Percentiles rank a stretch among this genome's conserved stretches.
Evolutionary conservation across 169 alveolate species (phyloP).

Genomic region (Cryptosporidium andersoni): DNA sequence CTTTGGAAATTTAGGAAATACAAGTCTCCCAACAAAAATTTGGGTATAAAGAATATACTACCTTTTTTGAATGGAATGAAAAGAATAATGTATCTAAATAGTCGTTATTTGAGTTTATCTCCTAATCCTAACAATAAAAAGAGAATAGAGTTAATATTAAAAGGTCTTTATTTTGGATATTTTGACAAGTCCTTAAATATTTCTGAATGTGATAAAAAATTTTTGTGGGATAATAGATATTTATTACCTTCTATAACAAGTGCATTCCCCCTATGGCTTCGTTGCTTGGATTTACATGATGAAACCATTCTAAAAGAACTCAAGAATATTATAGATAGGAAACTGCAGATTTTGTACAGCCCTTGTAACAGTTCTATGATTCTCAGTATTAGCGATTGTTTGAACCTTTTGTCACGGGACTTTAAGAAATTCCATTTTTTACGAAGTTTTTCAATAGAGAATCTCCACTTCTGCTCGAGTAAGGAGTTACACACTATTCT

Average conservation of each 20-base stretch:
- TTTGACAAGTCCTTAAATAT: background rate
- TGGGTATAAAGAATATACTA: too few species aligned
- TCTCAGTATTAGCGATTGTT: constrained; percentile 34
- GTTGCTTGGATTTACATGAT: constrained; percentile 17
- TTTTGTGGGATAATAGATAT: constrained; percentile 39
- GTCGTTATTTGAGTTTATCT: too few species aligned
- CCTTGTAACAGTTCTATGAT: background rate
- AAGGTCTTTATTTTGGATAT: too few species aligned
- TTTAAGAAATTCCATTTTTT: constrained; percentile 78
- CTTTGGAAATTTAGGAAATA: too few species aligned
- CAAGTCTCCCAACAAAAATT: too few species aligned
- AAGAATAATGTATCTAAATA: too few species aligned
- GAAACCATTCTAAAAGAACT: constrained; percentile 13
- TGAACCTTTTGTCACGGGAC: constrained; percentile 52
- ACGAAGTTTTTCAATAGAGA: constrained; percentile 84
- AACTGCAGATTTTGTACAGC: background rate
- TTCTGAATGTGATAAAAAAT: background rate
- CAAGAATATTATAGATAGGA: background rate
- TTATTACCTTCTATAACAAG: background rate
- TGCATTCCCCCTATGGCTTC: constrained; percentile 40
- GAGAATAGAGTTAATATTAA: too few species aligned
- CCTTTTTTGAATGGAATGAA: too few species aligned
- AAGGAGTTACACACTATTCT: constrained; percentile 60
- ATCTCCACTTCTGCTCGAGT: constrained; percentile 72
- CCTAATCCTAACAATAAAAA: too few species aligned